phyloP scores from a whole-genome alignment of 1,284 basidiomycete genomes.

The Schizophyllum commune region DNA sequence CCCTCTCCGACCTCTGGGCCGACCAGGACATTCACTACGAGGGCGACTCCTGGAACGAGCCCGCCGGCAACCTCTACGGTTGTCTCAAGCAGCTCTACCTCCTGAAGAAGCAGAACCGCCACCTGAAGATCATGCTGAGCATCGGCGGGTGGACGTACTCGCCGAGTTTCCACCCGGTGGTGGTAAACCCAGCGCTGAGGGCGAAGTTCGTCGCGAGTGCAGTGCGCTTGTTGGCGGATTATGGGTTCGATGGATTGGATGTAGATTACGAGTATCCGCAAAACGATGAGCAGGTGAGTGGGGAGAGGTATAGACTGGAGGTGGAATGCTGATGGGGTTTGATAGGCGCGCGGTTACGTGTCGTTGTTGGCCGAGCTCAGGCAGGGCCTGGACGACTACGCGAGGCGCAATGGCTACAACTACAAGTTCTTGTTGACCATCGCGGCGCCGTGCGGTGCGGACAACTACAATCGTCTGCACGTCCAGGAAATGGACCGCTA shows the following conservation, averaged over 20 bases:
- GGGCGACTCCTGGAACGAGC: conserved; percentile 84
- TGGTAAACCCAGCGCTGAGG: conserved; percentile 55
- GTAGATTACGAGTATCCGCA: conserved; percentile 84
- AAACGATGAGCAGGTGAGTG: conserved; percentile 43
- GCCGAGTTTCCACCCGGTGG: conserved; percentile 68
- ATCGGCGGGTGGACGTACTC: conserved; percentile 93
- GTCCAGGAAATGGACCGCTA: conserved; percentile 80
- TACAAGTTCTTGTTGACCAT: conserved; percentile 78
- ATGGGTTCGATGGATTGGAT: conserved; percentile 67
- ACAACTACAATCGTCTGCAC: conserved; percentile 75
- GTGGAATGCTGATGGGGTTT: background rate
- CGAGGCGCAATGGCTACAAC: conserved; percentile 44
- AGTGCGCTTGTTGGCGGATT: conserved; percentile 78
- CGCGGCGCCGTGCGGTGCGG: conserved; percentile 88
- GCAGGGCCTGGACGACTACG: conserved; percentile 60
- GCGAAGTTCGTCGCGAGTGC: conserved; percentile 74
- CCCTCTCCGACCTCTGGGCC: conserved; percentile 86
- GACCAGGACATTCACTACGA: conserved; percentile 85
- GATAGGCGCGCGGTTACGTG: conserved; percentile 57
- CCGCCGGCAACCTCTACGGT: conserved; percentile 72
- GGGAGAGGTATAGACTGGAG: background rate
- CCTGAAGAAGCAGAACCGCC: conserved; percentile 80
- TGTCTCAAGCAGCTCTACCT: conserved; percentile 91
- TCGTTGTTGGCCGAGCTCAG: conserved; percentile 66
- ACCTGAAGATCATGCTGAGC: conserved; percentile 79